Evolutionary conservation across 768 basidiomycete species (phyloP).

Genomic region (Mycena crocata): DNA sequence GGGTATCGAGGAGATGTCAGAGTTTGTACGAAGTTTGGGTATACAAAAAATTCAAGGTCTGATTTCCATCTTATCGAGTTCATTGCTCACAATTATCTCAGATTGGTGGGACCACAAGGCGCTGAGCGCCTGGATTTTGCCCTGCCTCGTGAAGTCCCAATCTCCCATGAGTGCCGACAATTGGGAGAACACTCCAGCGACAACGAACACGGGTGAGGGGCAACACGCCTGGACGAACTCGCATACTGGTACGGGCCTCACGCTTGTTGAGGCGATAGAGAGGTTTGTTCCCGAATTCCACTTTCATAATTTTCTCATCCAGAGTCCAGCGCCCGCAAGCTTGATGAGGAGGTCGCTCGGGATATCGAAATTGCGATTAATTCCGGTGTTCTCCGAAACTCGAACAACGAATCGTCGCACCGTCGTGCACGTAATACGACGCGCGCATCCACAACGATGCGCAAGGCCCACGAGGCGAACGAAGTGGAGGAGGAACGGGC

Average conservation of each 20-base stretch:
- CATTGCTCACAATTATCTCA: background rate
- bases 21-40: background rate
- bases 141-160: slow-evolving; percentile 10
- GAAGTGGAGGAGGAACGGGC: no score
- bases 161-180: background rate
- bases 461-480: slow-evolving; percentile 3
- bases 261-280: background rate
- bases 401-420: slow-evolving; percentile 14
- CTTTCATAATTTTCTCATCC: background rate
- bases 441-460: background rate
- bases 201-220: background rate
- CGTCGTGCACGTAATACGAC: background rate
- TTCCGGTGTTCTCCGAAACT: slow-evolving; percentile 26
- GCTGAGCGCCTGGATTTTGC: slow-evolving; percentile 2
- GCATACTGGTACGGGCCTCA: background rate
- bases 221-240: background rate
- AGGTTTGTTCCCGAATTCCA: background rate
- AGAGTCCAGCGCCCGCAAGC: slow-evolving; percentile 8
- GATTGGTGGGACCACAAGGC: slow-evolving; percentile 16
- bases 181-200: background rate
- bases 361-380: slow-evolving; percentile 16
- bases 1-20: background rate
- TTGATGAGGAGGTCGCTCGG: slow-evolving; percentile 17
- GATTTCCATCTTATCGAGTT: background rate
- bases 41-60: background rate